phyloP scores from a whole-genome alignment of 192 early-diverging fungal genomes.

The Backusella luteola region DNA sequence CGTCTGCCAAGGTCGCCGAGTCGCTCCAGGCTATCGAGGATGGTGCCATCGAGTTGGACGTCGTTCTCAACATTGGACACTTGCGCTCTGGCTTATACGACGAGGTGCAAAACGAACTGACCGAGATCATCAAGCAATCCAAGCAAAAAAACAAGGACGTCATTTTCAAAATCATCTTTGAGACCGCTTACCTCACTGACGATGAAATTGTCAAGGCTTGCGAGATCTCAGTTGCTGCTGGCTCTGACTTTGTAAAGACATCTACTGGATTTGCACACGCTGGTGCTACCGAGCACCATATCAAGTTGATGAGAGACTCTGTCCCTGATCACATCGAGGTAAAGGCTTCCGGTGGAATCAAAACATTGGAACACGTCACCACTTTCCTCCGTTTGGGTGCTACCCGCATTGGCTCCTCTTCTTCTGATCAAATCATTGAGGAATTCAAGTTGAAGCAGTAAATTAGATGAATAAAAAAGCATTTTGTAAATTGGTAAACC shows the following conservation, averaged over 20 bases:
- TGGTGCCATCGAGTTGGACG: slow-evolving; percentile 59
- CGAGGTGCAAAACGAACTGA: slow-evolving; percentile 47
- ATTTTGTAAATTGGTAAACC: neutral
- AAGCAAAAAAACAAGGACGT: slow-evolving; percentile 42
- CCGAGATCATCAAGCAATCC: slow-evolving; percentile 33
- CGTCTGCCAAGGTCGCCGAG: slow-evolving; percentile 53
- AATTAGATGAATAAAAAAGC: neutral
- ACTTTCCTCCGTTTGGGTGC: slow-evolving; percentile 53
- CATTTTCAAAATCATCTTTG: slow-evolving; percentile 61
- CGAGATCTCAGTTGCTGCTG: slow-evolving; percentile 40
- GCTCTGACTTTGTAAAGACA: slow-evolving; percentile 64
- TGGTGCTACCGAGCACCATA: slow-evolving; percentile 49
- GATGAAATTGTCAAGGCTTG: slow-evolving; percentile 53
- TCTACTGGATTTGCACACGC: slow-evolving; percentile 57
- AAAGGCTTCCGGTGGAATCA: slow-evolving; percentile 61
- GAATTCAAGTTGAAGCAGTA: slow-evolving; percentile 36
- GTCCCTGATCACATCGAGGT: slow-evolving; percentile 43
- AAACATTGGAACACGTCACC: slow-evolving; percentile 53
- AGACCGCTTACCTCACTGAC: slow-evolving; percentile 54
- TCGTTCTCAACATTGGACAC: slow-evolving; percentile 58
- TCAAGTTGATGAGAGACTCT: slow-evolving; percentile 49
- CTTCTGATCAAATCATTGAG: slow-evolving; percentile 51
- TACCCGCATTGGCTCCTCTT: slow-evolving; percentile 56
- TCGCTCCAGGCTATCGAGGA: slow-evolving; percentile 51
- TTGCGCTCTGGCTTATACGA: slow-evolving; percentile 44